Evolutionary conservation across 768 basidiomycete species (phyloP), one percentile per base, ranked within the genome.

Genomic region (Amanita thiersii): DNA sequence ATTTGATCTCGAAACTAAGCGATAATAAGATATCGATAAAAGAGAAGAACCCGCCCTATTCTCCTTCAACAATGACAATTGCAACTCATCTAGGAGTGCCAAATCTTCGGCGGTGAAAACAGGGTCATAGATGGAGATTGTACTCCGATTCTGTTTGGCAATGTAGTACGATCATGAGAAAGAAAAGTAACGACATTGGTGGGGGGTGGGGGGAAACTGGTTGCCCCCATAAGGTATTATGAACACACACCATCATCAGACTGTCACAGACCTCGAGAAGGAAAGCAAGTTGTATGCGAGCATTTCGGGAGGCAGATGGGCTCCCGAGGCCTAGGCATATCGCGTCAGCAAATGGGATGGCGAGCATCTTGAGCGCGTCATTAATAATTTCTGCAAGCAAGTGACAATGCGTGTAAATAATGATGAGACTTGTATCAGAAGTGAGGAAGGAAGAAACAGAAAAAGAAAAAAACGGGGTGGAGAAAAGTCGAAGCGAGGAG

Each of bases 321-420:
- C 80, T 82, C 37, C 85, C 85, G 20, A 88, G 64, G 8, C 85
- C 85, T 10, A 88, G 72, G 56, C 85, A 87, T 30, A 88, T 54
- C 34, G 82, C 62, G 23, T 56, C 49, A 6, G 55, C 45, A 53
- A 68, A 51, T 10, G 49, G 46, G 35, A 61, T 47, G 26, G 48
- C 39, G 25, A 50, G 49, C 15, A 45, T 44, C 18, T 39, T 47
- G 18, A 73, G 39, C 25, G 61, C 62, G 24, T 60, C 56, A 26
- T 56, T 51, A 30, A 73, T 35, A 14, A 63, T 52, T 47, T 58
- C 71, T 72, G 57, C 37, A 49, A 37, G 34, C n/a, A 48, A 46
- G 32, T n/a, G n/a, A n/a, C n/a, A n/a, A n/a, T n/a, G n/a, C n/a
- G n/a, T n/a, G n/a, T n/a, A n/a, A n/a, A n/a, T n/a, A n/a, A n/a